These are phyloP conservation scores for Pythium periplocum DNA, from an alignment of 352 stramenopile species.

Conservation along the genomic window DNA sequence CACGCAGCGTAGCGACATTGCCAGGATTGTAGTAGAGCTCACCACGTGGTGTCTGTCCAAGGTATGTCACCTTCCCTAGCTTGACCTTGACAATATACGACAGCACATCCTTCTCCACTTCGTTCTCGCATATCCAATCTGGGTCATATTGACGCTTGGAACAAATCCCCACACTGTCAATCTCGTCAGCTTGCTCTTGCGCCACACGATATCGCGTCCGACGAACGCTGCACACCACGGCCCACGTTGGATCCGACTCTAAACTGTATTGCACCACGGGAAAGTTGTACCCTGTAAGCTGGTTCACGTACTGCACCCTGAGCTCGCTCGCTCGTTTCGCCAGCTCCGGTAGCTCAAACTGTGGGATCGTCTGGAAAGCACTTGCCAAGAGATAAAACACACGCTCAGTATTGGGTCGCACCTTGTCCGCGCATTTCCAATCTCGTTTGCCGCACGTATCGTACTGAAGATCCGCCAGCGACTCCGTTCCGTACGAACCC, in stretches of 20 bases:
- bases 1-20: conserved; percentile 8
- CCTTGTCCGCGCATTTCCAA: conserved; percentile 10
- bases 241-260: too few species aligned
- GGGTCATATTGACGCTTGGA: conserved; percentile 16
- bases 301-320: conserved; percentile 18
- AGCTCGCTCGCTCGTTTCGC: conserved; percentile 5
- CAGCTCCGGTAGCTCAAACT: conserved; percentile 13
- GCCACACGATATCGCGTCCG: conserved; percentile 10
- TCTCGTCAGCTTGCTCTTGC: conserved; percentile 4
- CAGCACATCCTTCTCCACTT: conserved; percentile 11
- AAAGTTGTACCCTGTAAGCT: conserved; percentile 19
- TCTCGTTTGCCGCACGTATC: conserved; percentile 13
- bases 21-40: conserved; percentile 20
- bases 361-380: conserved; percentile 8
- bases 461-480: conserved; percentile 18
- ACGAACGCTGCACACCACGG: conserved; percentile 18
- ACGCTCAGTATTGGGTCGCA: conserved; percentile 12
- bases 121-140: conserved; percentile 21
- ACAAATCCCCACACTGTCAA: conserved; percentile 20
- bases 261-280: conserved; percentile 16
- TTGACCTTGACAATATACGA: conserved; percentile 17
- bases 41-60: conserved; percentile 9
- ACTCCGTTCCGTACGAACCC: conserved; percentile 11
- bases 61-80: conserved; percentile 10
- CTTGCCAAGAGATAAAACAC: conserved; percentile 3